Evolutionary conservation across 192 early-diverging fungal species (phyloP).

Genomic region (Backusella parvicylindrica): DNA sequence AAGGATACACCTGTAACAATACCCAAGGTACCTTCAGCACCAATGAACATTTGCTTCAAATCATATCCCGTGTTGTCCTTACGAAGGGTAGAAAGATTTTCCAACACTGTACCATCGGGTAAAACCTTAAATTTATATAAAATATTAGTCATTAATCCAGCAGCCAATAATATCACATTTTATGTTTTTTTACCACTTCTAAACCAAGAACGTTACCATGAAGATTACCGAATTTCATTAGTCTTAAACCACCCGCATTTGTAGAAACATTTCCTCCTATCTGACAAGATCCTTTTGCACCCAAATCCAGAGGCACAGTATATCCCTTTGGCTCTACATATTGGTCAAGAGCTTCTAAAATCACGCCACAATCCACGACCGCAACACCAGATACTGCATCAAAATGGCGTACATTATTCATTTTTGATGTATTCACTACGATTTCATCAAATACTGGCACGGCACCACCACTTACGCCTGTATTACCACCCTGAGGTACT

Average conservation of each 20-base stretch:
- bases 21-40: constrained; percentile 93
- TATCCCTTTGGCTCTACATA: constrained; percentile 76
- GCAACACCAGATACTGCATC: constrained; percentile 75
- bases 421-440: constrained; percentile 70
- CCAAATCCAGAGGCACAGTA: constrained; percentile 89
- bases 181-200: constrained; percentile 72
- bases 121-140: constrained; percentile 48
- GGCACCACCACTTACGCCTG: constrained; percentile 89
- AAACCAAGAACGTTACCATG: constrained; percentile 93
- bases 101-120: constrained; percentile 85
- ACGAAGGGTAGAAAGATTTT: constrained; percentile 76
- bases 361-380: constrained; percentile 83
- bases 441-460: constrained; percentile 96
- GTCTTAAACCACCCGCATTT: constrained; percentile 93
- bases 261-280: constrained; percentile 98
- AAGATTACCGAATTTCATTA: constrained; percentile 88
- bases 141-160: not conserved
- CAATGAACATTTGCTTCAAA: constrained; percentile 97
- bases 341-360: constrained; percentile 85
- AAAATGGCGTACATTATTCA: constrained; percentile 72
- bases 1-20: constrained; percentile 93
- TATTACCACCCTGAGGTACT: constrained; percentile 97
- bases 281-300: constrained; percentile 85
- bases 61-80: constrained; percentile 99
- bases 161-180: not conserved